A percentile compares a stretch with the other conserved stretches of the same genome.
Evolutionary conservation across 1,284 basidiomycete genomes (phyloP).

Genomic region (Boletus albobrunnescens): DNA sequence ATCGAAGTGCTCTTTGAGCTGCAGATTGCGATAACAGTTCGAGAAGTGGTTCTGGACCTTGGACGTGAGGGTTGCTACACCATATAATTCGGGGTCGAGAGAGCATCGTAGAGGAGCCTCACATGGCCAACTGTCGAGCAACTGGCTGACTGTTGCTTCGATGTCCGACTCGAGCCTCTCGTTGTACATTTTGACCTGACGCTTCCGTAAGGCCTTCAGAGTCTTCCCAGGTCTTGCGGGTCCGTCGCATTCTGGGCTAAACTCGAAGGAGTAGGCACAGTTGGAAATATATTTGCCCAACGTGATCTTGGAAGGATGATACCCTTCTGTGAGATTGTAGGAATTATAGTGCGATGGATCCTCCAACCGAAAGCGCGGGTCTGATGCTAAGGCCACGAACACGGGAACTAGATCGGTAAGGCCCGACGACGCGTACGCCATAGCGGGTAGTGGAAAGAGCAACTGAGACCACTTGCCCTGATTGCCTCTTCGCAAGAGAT

Average conservation of each 20-base stretch:
- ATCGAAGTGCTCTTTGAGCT: constrained; percentile 9
- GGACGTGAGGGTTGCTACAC: constrained; percentile 1
- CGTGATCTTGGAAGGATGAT: not conserved
- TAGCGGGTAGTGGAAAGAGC: constrained; percentile 32
- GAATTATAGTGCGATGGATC: constrained; percentile 13
- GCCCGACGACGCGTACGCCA: constrained; percentile 24
- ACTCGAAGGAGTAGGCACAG: constrained; percentile 8
- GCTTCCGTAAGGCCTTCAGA: constrained; percentile 4
- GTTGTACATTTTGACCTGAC: constrained; percentile 9
- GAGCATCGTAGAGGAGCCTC: constrained; percentile 4
- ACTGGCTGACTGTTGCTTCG: not conserved
- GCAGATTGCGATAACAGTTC: constrained; percentile 13
- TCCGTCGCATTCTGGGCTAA: constrained; percentile 14
- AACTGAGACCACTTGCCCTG: constrained; percentile 23
- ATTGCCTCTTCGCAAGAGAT: constrained; percentile 21
- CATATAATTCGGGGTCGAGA: constrained; percentile 10
- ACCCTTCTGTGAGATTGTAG: constrained; percentile 17
- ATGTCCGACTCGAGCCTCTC: constrained; percentile 8
- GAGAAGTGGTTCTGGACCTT: constrained; percentile 7
- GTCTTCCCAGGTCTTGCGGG: constrained; percentile 9
- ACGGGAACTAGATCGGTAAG: constrained; percentile 20
- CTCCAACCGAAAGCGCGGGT: constrained; percentile 12
- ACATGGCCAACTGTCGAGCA: constrained; percentile 20
- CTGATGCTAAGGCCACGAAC: constrained; percentile 32
- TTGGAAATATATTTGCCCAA: constrained; percentile 8